A percentile compares a stretch with the other conserved stretches of the same genome.
Conservation (phyloP, 805 yeast genomes). For the Pichia ethanolica region DNA sequence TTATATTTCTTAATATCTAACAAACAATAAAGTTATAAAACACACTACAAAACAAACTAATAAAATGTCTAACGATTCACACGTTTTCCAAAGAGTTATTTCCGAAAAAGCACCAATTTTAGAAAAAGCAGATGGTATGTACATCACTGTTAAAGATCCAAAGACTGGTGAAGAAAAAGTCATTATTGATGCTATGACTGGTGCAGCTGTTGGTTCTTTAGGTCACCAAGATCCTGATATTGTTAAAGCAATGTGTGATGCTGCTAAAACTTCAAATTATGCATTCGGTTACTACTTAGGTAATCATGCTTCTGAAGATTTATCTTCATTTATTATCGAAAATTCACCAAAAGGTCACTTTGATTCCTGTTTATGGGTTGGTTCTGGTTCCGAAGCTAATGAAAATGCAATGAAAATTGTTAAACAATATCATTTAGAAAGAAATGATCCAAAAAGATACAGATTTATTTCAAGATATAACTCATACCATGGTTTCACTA, state of each 20-base stretch:
- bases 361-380: constrained; percentile 41
- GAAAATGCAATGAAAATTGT: constrained; percentile 74
- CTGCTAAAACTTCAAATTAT: constrained; percentile 31
- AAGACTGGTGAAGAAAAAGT: constrained; percentile 29
- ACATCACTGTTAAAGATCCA: constrained; percentile 29
- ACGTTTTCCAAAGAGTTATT: constrained; percentile 17
- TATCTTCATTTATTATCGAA: constrained; percentile 37
- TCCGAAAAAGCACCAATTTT: constrained; percentile 17
- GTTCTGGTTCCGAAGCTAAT: constrained; percentile 74
- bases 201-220: constrained; percentile 46
- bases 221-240: constrained; percentile 39
- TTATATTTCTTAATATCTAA: neutral
- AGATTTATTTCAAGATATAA: constrained; percentile 37
- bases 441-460: constrained; percentile 32
- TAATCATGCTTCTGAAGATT: constrained; percentile 35
- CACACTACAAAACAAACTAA: neutral
- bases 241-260: constrained; percentile 32
- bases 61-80: constrained; percentile 11
- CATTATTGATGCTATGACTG: constrained; percentile 40
- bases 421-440: constrained; percentile 38
- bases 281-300: constrained; percentile 29
- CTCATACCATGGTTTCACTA: constrained; percentile 44
- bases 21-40: neutral
- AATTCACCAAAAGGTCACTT: constrained; percentile 34
- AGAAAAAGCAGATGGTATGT: constrained; percentile 16